These are phyloP conservation scores for Taphrina betulina DNA, from an alignment of 1,139 yeast species.

Conservation along the genomic window DNA sequence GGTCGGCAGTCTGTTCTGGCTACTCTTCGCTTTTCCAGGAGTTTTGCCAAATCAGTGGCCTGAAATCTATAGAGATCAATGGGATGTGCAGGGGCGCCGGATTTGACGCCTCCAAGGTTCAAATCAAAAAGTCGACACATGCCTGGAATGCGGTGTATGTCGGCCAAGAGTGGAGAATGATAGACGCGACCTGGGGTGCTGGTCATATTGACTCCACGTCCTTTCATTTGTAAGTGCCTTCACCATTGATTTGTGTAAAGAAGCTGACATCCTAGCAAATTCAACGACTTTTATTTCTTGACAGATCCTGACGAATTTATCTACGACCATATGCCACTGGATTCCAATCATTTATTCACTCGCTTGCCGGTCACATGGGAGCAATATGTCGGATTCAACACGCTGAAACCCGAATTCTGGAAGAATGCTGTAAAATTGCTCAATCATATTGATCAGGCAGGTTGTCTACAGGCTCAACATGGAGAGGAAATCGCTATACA, in stretches of 20 bases:
- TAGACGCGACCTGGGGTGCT: conserved; percentile 20
- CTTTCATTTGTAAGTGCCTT: conserved; percentile 1
- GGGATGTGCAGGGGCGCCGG: conserved; percentile 6
- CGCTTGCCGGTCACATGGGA: conserved; percentile 9
- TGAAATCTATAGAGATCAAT: conserved; percentile 1
- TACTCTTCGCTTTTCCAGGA: conserved; percentile 2
- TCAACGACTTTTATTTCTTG: conserved; percentile 12
- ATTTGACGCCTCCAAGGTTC: conserved; percentile 2
- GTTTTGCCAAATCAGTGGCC: background rate
- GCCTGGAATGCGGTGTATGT: conserved; percentile 16
- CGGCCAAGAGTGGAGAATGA: conserved; percentile 11
- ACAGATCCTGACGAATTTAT: conserved; percentile 18
- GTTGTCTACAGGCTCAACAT: background rate
- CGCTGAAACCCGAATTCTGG: background rate
- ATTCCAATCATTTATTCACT: conserved; percentile 4
- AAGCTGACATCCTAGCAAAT: background rate
- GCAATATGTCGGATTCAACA: background rate
- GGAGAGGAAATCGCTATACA: conserved; percentile 8
- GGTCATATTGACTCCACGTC: background rate
- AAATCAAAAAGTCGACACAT: conserved; percentile 3
- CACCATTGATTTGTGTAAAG: too few relatives aligned
- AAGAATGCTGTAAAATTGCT: background rate
- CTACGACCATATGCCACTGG: conserved; percentile 13
- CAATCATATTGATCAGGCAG: conserved; percentile 7
- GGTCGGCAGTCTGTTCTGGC: conserved; percentile 12